Evolutionary conservation across 768 basidiomycete species (phyloP).

Genomic region (Phanerodontia chrysosporium): DNA sequence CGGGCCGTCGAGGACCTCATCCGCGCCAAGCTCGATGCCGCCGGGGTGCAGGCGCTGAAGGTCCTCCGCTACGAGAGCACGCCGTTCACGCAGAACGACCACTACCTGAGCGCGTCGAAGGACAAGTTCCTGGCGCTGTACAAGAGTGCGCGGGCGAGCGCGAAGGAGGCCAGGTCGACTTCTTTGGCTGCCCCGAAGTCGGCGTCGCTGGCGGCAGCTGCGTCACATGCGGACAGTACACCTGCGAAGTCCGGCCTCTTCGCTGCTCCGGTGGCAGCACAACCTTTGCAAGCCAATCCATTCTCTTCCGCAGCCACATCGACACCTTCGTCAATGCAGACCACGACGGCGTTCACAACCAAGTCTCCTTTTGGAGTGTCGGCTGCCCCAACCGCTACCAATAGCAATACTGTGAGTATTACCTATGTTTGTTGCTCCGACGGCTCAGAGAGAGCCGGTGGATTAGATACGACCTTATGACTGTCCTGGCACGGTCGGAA

Average conservation of each 20-base stretch:
- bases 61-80: constrained; percentile 17
- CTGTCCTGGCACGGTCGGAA: background rate
- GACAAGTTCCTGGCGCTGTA: constrained; percentile 36
- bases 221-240: no score
- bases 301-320: background rate
- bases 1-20: constrained; percentile 11
- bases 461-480: background rate
- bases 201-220: background rate
- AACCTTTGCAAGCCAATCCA: background rate
- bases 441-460: background rate
- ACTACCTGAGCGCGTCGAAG: constrained; percentile 30
- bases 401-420: background rate
- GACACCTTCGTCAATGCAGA: background rate
- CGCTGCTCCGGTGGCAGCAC: no score
- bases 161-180: background rate
- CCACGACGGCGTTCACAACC: background rate
- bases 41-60: background rate
- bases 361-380: background rate
- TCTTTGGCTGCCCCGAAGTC: background rate
- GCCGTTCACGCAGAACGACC: constrained; percentile 39
- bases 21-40: constrained; percentile 2
- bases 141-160: constrained; percentile 26
- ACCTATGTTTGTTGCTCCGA: background rate
- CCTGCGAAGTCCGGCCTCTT: no score
- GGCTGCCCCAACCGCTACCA: background rate